Evolutionary conservation across 2,329 filamentous ascomycete species (phyloP).

Genomic region (Arthrobotrys megalospora): DNA sequence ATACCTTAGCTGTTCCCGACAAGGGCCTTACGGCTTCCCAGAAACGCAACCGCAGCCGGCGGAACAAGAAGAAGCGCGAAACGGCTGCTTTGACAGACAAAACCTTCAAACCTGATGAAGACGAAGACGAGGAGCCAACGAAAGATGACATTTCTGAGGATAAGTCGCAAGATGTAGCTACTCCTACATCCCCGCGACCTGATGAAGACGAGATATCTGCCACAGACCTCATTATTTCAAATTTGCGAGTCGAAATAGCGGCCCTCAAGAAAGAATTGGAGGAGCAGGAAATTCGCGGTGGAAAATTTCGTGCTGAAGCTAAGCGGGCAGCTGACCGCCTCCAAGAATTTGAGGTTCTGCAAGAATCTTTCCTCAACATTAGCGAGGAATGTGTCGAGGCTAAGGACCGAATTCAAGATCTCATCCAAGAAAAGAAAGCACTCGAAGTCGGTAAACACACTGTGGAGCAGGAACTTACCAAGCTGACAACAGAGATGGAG

Average conservation of each 20-base stretch:
- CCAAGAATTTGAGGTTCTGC: constrained; percentile 88
- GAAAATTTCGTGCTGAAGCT: constrained; percentile 78
- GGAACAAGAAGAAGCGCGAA: constrained; percentile 64
- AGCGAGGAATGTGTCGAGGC: constrained; percentile 88
- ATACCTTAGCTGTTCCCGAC: constrained; percentile 45
- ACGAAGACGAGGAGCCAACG: constrained; percentile 34
- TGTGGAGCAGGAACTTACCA: constrained; percentile 79
- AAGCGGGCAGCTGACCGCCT: constrained; percentile 82
- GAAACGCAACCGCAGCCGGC: constrained; percentile 60
- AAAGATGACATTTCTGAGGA: constrained; percentile 35
- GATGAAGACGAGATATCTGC: constrained; percentile 50
- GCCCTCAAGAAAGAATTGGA: constrained; percentile 69
- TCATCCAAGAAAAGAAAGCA: constrained; percentile 65
- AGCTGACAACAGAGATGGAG: constrained; percentile 60
- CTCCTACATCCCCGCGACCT: constrained; percentile 35
- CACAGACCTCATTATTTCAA: constrained; percentile 61
- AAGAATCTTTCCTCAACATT: constrained; percentile 82
- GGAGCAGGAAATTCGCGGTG: constrained; percentile 81
- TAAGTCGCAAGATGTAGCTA: constrained; percentile 21
- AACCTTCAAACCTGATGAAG: constrained; percentile 71
- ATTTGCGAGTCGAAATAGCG: constrained; percentile 66
- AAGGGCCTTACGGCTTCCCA: constrained; percentile 51
- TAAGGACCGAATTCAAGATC: constrained; percentile 78
- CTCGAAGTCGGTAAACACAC: constrained; percentile 67
- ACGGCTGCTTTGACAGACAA: constrained; percentile 69